Conservation (phyloP, 2,329 filamentous ascomycete genomes). For the Chaetoscypha palmicola region DNA sequence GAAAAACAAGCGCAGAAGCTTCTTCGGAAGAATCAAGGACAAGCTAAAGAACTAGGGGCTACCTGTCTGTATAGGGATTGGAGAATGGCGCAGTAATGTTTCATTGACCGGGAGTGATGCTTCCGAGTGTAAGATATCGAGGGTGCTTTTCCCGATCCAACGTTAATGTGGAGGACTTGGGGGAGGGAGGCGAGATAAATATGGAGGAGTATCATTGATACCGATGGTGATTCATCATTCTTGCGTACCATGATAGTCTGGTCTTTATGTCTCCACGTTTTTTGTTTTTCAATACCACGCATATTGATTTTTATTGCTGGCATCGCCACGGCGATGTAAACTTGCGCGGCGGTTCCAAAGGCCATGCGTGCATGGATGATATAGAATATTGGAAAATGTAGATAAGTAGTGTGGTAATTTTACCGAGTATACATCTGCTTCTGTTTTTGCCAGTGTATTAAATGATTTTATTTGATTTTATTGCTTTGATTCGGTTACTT, state of each 20-base stretch:
- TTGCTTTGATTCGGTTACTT: no score
- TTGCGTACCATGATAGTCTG: background rate
- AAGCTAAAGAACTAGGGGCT: slow-evolving; percentile 35
- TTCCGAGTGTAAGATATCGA: slow-evolving; percentile 25
- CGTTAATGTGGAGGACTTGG: slow-evolving; percentile 1
- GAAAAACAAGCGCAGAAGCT: slow-evolving; percentile 33
- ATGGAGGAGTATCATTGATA: slow-evolving; percentile 6
- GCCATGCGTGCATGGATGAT: background rate
- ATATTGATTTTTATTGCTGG: background rate
- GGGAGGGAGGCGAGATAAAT: background rate
- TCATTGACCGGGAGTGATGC: slow-evolving; percentile 6
- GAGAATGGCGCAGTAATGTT: slow-evolving; percentile 9
- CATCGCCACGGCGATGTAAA: background rate
- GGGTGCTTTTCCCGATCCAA: slow-evolving; percentile 9
- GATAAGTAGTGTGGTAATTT: no score
- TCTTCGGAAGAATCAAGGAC: slow-evolving; percentile 43
- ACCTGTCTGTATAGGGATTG: background rate
- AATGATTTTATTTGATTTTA: no score
- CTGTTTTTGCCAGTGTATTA: no score
- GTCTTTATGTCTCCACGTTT: background rate
- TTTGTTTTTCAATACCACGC: slow-evolving; percentile 5
- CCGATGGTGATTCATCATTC: background rate
- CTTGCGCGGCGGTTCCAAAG: background rate
- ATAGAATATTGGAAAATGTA: background rate
- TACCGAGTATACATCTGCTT: no score